Evolutionary conservation across 345 rosid species (phyloP), one percentile per base, ranked within the genome.

Genomic region (Litchi chinensis): DNA sequence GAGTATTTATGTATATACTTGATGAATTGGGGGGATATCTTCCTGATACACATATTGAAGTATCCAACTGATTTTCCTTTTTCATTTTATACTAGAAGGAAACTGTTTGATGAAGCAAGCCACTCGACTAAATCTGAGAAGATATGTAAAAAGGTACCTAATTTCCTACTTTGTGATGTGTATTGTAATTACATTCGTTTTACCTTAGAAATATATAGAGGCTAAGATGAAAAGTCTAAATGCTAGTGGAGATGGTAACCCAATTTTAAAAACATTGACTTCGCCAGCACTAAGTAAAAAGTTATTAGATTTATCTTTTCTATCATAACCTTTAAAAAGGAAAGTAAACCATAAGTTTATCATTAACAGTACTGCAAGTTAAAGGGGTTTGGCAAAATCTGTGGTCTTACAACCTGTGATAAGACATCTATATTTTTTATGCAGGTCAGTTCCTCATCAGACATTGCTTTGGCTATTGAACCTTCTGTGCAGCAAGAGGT

Each of bases 111-210:
- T 59, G 87, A 90, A 81, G 81, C 81, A 76, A 79, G 60, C 70
- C 80, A 59, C 32, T 79, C 54, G 21, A 85, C 80, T 79, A 85
- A 79, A 76, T 71, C 77, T 71, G 66, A 82, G 76, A 80, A 77
- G 84, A 87, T 70, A 48, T 44, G 68, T 71, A 68, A 77, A 71
- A 83, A 92, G 98, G 98, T 92, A 90, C 70, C 32, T 43, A 18
- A 37, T 67, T 48, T 65, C 40, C 40, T 54, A 26, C 43, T 50
- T 16, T 32, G 32, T 22, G 9, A 64, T 24, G 43, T 57, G 43
- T 62, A 41, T 32, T 50, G 5, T 37, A 32, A 65, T 64, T 43
- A 65, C 50, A 52, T 75, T 46, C 24, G 5, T 13, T 28, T 41
- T 43, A 22, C 22, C 37, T 4, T 5, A 24, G 10, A 6, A 28